Evolutionary conservation across 768 basidiomycete species (phyloP).

Genomic region (Naematelia encephala): DNA sequence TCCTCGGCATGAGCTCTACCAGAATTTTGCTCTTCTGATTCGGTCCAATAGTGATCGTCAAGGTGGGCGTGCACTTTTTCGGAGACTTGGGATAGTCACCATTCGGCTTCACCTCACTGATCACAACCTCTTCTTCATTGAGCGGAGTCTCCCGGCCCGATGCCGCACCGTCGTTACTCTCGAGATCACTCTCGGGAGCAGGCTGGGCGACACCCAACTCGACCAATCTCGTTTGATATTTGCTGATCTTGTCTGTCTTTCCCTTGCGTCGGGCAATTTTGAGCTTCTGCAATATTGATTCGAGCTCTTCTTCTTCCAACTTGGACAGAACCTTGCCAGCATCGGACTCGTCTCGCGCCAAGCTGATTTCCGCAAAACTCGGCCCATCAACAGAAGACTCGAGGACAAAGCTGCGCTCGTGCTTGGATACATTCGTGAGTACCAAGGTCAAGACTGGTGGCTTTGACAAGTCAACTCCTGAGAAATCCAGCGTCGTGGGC

Average conservation of each 20-base stretch:
- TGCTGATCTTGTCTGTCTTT: constrained; percentile 45
- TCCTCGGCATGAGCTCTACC: constrained; percentile 24
- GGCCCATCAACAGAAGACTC: constrained; percentile 4
- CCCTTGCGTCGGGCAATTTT: constrained; percentile 47
- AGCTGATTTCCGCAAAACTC: constrained; percentile 19
- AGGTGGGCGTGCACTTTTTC: not conserved
- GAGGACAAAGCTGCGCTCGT: constrained; percentile 40
- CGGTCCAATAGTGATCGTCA: constrained; percentile 27
- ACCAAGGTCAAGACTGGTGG: constrained; percentile 18
- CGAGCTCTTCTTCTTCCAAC: constrained; percentile 45
- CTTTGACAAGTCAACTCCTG: constrained; percentile 6
- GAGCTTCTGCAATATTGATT: constrained; percentile 46
- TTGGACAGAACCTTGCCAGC: constrained; percentile 38
- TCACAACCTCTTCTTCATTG: not conserved
- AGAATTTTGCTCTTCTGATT: constrained; percentile 39
- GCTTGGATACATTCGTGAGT: constrained; percentile 44
- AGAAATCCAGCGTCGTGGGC: constrained; percentile 33
- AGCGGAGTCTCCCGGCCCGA: constrained; percentile 1
- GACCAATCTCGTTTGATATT: constrained; percentile 38
- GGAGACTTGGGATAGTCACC: not conserved
- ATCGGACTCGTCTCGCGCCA: constrained; percentile 34
- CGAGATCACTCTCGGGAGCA: constrained; percentile 5
- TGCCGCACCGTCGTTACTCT: not conserved
- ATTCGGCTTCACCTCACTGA: no score
- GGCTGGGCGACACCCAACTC: constrained; percentile 39